Evolutionary conservation across 1,284 basidiomycete genomes (phyloP).

Genomic region (Porodaedalea pini): DNA sequence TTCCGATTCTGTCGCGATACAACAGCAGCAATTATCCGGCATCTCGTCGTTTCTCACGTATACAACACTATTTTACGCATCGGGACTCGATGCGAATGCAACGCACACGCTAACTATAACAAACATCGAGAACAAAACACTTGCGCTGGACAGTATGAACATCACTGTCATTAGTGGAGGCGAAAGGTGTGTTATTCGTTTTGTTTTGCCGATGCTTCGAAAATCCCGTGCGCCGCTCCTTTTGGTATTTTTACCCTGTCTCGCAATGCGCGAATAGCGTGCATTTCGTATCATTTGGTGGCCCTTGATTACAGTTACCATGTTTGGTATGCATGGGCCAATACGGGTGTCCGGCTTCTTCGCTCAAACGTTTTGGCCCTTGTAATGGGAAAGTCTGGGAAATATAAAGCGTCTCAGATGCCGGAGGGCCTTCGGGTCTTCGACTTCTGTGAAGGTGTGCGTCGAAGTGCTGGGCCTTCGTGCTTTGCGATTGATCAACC

Average conservation of each 20-base stretch:
- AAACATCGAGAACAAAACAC: conserved; percentile 51
- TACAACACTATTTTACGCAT: conserved; percentile 55
- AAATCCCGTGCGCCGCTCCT: not conserved
- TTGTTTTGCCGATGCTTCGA: conserved; percentile 20
- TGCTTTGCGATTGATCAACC: conserved; percentile 3
- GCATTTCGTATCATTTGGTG: conserved; percentile 9
- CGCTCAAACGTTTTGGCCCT: conserved; percentile 7
- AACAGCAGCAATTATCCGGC: conserved; percentile 47
- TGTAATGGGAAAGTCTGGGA: conserved; percentile 2
- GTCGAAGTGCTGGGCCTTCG: not conserved
- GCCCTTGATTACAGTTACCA: conserved; percentile 15
- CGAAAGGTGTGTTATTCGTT: conserved; percentile 34
- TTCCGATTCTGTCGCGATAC: conserved; percentile 35
- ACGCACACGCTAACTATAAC: conserved; percentile 50
- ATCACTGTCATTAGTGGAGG: conserved; percentile 35
- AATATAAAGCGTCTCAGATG: not conserved
- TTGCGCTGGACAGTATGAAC: conserved; percentile 42
- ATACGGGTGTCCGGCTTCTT: not conserved
- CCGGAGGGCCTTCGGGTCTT: not conserved
- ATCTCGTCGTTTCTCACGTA: conserved; percentile 43
- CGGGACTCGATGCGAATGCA: conserved; percentile 49
- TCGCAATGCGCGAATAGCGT: not conserved
- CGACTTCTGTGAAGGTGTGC: not conserved
- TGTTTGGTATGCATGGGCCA: conserved; percentile 5
- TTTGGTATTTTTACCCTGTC: not conserved